Conservation (phyloP, 2,329 filamentous ascomycete species). For the Sclerotinia subarctica region DNA sequence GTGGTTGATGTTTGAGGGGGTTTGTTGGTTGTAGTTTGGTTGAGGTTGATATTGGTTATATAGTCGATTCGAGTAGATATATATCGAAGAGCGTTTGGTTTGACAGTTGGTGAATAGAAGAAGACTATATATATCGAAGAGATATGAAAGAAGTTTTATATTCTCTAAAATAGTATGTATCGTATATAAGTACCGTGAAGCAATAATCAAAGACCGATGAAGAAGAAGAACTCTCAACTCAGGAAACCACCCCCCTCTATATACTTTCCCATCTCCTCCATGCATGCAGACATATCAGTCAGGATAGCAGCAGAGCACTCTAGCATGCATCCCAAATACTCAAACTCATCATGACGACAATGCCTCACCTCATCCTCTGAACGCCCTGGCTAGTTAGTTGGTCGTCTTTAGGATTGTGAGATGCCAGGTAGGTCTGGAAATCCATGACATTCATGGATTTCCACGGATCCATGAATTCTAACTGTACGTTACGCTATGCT, state of each 20-base stretch:
- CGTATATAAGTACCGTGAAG: background rate
- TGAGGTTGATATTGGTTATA: background rate
- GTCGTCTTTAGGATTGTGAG: background rate
- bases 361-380: slow-evolving; percentile 20
- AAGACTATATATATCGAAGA: background rate
- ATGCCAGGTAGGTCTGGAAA: background rate
- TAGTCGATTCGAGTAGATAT: background rate
- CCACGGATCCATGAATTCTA: too few species aligned
- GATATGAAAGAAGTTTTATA: background rate
- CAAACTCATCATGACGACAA: slow-evolving; percentile 17
- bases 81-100: background rate
- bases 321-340: background rate
- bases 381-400: background rate
- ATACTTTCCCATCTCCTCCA: background rate
- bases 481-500: background rate
- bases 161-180: background rate
- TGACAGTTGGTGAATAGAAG: background rate
- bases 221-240: background rate
- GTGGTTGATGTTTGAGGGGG: slow-evolving; percentile 1
- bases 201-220: slow-evolving; percentile 4
- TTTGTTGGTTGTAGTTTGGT: slow-evolving; percentile 11
- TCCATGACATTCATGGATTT: background rate
- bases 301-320: background rate
- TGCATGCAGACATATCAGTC: background rate
- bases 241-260: slow-evolving; percentile 14